Evolutionary conservation across 2,329 filamentous ascomycete genomes (phyloP).

Genomic region (Tolypocladium amazonense): DNA sequence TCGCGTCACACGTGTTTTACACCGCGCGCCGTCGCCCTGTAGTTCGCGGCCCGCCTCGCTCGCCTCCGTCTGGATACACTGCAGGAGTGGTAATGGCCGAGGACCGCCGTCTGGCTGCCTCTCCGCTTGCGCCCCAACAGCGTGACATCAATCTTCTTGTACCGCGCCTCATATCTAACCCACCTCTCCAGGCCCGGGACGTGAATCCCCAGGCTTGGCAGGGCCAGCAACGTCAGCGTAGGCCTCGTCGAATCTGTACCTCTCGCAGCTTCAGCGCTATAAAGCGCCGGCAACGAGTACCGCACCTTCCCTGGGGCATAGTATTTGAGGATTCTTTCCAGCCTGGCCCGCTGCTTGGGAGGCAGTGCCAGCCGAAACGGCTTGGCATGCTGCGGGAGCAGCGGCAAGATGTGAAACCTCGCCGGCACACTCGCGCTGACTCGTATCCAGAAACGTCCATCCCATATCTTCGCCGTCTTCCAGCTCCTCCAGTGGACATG

Average conservation of each 20-base stretch:
- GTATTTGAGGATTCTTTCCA: constrained; percentile 33
- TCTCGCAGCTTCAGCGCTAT: constrained; percentile 25
- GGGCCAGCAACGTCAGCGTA: constrained; percentile 33
- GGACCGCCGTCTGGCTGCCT: constrained; percentile 20
- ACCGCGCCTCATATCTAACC: constrained; percentile 39
- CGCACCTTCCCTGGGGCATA: constrained; percentile 45
- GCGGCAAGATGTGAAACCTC: constrained; percentile 33
- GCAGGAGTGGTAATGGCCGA: neutral
- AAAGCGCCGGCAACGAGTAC: constrained; percentile 45
- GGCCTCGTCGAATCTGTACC: constrained; percentile 4
- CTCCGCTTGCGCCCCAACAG: constrained; percentile 19
- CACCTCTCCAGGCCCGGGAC: constrained; percentile 35
- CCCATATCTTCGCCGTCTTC: constrained; percentile 33
- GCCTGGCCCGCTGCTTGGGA: constrained; percentile 15
- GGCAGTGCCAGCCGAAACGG: constrained; percentile 35
- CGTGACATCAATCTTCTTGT: constrained; percentile 35
- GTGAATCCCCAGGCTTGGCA: constrained; percentile 40
- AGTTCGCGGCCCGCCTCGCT: neutral
- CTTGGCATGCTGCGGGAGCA: constrained; percentile 31
- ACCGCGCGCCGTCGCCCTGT: neutral
- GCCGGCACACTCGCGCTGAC: constrained; percentile 31
- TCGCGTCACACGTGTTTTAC: neutral
- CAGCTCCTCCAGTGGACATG: constrained; percentile 17
- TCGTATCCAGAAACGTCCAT: constrained; percentile 53
- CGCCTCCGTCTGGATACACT: neutral